Percentiles rank a stretch among this genome's conserved stretches.
phyloP scores from a whole-genome alignment of 352 stramenopile species.

The Elongisporangium anandrum region DNA sequence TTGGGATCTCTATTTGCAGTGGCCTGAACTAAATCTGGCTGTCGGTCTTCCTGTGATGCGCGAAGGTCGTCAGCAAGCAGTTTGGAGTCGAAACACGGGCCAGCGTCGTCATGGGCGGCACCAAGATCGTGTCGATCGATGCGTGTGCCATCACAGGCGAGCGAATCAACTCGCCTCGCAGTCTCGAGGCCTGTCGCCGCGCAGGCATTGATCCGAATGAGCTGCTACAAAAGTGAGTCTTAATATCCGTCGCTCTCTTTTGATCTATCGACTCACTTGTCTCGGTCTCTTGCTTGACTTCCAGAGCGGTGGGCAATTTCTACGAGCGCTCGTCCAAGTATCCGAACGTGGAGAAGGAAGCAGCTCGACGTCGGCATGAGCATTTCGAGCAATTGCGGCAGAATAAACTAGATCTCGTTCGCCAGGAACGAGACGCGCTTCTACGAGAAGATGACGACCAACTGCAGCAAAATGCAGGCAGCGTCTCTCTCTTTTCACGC shows the following conservation, averaged over 20 bases:
- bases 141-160: slow-evolving; percentile 41
- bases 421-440: slow-evolving; percentile 50
- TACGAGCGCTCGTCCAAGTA: slow-evolving; percentile 50
- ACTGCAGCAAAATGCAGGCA: neutral
- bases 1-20: neutral
- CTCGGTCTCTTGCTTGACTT: neutral
- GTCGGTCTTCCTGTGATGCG: neutral
- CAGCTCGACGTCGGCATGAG: slow-evolving; percentile 58
- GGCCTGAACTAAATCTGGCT: too few species aligned
- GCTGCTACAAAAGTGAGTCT: slow-evolving; percentile 46
- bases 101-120: slow-evolving; percentile 15
- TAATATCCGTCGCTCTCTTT: neutral
- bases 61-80: neutral
- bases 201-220: slow-evolving; percentile 64
- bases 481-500: neutral
- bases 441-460: slow-evolving; percentile 11
- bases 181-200: slow-evolving; percentile 63
- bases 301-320: slow-evolving; percentile 39
- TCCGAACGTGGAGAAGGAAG: slow-evolving; percentile 67
- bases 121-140: slow-evolving; percentile 50
- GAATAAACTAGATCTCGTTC: slow-evolving; percentile 53
- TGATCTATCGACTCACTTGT: neutral
- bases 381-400: slow-evolving; percentile 68
- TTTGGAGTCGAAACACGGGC: too few species aligned
- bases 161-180: slow-evolving; percentile 57